Evolutionary conservation across 768 basidiomycete species (phyloP).

Genomic region (Termitomyces titanicus): DNA sequence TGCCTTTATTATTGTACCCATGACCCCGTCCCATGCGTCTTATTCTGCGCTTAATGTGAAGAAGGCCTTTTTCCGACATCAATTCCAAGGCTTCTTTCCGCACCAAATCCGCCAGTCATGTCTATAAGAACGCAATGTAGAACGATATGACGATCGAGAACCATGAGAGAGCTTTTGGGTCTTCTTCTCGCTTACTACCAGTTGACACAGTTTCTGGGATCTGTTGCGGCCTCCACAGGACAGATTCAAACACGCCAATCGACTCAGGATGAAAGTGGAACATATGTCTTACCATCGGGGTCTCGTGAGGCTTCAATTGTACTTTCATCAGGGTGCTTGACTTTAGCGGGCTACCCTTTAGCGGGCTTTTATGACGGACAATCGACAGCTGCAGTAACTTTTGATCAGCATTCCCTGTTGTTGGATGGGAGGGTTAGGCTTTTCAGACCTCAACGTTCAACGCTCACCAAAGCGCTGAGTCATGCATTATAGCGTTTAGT

Average conservation of each 20-base stretch:
- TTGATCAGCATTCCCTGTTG: slow-evolving; percentile 33
- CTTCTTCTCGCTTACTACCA: slow-evolving; percentile 9
- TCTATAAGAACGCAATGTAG: slow-evolving; percentile 1
- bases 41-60: slow-evolving; percentile 1
- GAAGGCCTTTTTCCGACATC: background rate
- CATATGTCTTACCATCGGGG: slow-evolving; percentile 21
- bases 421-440: slow-evolving; percentile 30
- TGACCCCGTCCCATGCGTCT: slow-evolving; percentile 13
- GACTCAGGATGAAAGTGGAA: slow-evolving; percentile 16
- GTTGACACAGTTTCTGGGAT: slow-evolving; percentile 4
- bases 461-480: background rate
- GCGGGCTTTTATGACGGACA: slow-evolving; percentile 22
- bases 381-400: slow-evolving; percentile 28
- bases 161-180: slow-evolving; percentile 13
- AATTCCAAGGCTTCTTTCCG: slow-evolving; percentile 10
- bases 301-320: slow-evolving; percentile 10
- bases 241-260: slow-evolving; percentile 14
- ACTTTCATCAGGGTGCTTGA: background rate
- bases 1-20: slow-evolving; percentile 7
- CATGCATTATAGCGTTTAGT: slow-evolving; percentile 35
- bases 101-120: slow-evolving; percentile 9
- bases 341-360: background rate
- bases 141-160: background rate
- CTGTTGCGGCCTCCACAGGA: background rate
- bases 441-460: background rate